Evolutionary conservation across 129 eudicot species (phyloP).

Genomic region (Heracleum sosnowskyi): DNA sequence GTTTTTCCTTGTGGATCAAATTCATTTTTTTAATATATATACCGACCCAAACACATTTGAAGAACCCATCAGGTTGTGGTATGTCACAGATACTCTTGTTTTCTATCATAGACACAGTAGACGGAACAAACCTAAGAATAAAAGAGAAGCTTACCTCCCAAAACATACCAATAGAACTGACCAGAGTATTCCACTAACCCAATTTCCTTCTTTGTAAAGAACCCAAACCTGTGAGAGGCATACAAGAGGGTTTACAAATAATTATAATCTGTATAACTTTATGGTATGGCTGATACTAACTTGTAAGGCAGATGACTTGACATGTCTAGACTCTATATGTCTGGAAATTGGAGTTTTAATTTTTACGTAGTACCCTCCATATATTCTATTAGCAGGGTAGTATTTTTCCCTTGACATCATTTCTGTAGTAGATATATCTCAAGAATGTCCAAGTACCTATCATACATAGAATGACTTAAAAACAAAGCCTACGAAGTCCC

Average conservation of each 20-base stretch:
- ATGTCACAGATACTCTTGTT: not conserved
- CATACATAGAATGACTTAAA: too few relatives aligned
- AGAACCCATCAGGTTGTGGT: not conserved
- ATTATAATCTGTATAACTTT: not conserved
- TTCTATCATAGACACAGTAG: not conserved
- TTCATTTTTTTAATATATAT: not conserved
- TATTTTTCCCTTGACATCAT: not conserved
- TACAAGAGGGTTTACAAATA: not conserved
- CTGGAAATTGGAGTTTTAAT: not conserved
- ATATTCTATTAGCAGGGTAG: not conserved
- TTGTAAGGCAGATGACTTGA: not conserved
- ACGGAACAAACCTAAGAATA: not conserved
- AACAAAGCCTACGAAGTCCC: too few relatives aligned
- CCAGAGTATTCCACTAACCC: slow-evolving; percentile 59
- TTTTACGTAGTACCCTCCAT: not conserved
- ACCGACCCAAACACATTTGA: not conserved
- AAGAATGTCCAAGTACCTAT: not conserved
- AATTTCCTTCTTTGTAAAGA: slow-evolving; percentile 70
- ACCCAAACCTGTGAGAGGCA: slow-evolving; percentile 58
- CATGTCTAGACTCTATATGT: not conserved
- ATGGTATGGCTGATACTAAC: not conserved
- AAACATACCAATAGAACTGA: slow-evolving; percentile 55
- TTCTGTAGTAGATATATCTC: not conserved
- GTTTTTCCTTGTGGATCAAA: not conserved
- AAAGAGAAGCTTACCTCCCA: slow-evolving; percentile 53